Evolutionary conservation across 2,329 filamentous ascomycete genomes (phyloP).

Genomic region (Dothistroma pini): DNA sequence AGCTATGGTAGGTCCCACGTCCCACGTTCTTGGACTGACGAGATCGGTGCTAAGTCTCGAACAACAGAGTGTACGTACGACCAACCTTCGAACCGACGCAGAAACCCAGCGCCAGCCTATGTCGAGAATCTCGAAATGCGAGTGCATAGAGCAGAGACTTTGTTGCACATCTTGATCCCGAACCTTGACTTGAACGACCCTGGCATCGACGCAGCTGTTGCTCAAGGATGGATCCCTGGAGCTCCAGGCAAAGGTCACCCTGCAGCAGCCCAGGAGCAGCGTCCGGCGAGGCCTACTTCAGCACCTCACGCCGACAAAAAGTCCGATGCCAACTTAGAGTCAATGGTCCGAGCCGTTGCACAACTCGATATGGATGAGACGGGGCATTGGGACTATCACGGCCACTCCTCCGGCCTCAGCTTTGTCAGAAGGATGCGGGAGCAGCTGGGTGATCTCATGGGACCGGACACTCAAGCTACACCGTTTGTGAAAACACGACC

Average conservation of each 20-base stretch:
- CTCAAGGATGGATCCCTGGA: conserved; percentile 39
- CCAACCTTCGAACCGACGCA: conserved; percentile 84
- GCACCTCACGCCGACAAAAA: conserved; percentile 44
- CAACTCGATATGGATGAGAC: conserved; percentile 87
- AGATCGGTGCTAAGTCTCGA: not conserved
- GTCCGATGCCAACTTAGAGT: conserved; percentile 70
- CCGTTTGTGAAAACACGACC: conserved; percentile 56
- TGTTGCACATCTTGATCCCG: conserved; percentile 75
- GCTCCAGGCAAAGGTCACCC: conserved; percentile 32
- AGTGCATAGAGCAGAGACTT: conserved; percentile 74
- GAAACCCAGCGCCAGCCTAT: conserved; percentile 89
- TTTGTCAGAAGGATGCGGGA: conserved; percentile 85
- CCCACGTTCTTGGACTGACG: conserved; percentile 1
- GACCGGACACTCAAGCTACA: conserved; percentile 56
- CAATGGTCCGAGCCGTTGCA: conserved; percentile 92
- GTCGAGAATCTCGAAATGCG: conserved; percentile 83
- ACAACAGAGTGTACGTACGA: conserved; percentile 84
- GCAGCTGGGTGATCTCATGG: conserved; percentile 75
- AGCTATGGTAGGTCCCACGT: conserved; percentile 72
- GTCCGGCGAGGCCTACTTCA: conserved; percentile 22
- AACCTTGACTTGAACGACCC: conserved; percentile 83
- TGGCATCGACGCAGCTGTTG: conserved; percentile 69
- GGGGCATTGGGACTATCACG: conserved; percentile 93
- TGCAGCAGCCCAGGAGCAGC: conserved; percentile 22
- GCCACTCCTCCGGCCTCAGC: conserved; percentile 84